Conservation (phyloP, 768 basidiomycete species). For the Tulasnella sp. region DNA sequence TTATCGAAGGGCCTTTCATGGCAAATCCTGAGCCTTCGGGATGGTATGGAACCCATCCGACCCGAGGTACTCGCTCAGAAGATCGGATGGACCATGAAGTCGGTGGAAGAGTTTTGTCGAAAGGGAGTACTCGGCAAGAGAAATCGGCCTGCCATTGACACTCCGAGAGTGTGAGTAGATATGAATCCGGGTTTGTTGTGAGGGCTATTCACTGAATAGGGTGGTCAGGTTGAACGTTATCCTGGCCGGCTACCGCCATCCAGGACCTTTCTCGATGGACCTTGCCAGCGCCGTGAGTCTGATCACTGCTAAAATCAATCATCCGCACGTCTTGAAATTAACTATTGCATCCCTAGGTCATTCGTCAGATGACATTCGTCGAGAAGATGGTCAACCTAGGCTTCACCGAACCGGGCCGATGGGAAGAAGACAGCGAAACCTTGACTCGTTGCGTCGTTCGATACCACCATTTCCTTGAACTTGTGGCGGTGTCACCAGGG, state of each 20-base stretch:
- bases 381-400: constrained; percentile 22
- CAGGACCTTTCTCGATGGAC: constrained; percentile 34
- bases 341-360: constrained; percentile 4
- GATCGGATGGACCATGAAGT: constrained; percentile 1
- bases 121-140: not conserved
- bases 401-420: constrained; percentile 19
- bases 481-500: constrained; percentile 10
- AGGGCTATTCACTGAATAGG: constrained; percentile 37
- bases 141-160: not conserved
- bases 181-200: not conserved
- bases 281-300: constrained; percentile 19
- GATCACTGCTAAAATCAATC: not conserved
- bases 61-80: not conserved
- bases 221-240: constrained; percentile 67
- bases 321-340: not conserved
- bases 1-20: not conserved
- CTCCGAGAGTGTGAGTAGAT: not conserved
- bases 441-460: constrained; percentile 21
- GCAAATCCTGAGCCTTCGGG: not conserved
- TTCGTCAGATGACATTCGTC: constrained; percentile 22
- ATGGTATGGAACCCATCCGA: not conserved
- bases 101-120: not conserved
- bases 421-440: constrained; percentile 13
- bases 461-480: constrained; percentile 24
- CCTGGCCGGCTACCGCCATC: constrained; percentile 68